phyloP scores from a whole-genome alignment of 768 basidiomycete species.

The Psilocybe azurescens region DNA sequence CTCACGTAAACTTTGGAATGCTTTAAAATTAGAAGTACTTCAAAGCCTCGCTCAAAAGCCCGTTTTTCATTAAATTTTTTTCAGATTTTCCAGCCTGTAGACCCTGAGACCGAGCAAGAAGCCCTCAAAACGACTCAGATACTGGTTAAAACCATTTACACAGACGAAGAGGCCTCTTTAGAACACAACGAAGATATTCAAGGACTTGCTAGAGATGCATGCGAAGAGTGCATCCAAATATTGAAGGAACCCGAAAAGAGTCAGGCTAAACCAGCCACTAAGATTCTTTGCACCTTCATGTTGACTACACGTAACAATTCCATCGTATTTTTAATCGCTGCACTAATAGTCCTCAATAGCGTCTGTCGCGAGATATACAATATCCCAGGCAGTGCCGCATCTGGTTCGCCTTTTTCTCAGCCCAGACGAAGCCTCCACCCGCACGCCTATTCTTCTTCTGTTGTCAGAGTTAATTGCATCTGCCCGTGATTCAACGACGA shows the following conservation, averaged over 20 bases:
- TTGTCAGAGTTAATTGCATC: constrained; percentile 70
- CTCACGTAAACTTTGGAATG: constrained; percentile 87
- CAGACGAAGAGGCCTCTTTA: constrained; percentile 43
- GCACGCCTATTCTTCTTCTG: constrained; percentile 68
- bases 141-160: constrained; percentile 78
- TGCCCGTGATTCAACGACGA: constrained; percentile 45
- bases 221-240: constrained; percentile 79
- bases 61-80: background rate
- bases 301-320: constrained; percentile 75
- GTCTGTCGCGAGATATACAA: constrained; percentile 67
- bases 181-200: constrained; percentile 47
- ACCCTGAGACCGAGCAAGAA: constrained; percentile 71
- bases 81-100: constrained; percentile 93
- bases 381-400: constrained; percentile 74
- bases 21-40: constrained; percentile 87
- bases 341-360: constrained; percentile 45
- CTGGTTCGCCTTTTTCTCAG: constrained; percentile 78
- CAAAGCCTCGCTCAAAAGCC: background rate
- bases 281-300: constrained; percentile 79
- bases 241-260: constrained; percentile 93
- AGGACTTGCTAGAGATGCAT: constrained; percentile 75
- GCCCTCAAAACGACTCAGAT: constrained; percentile 75
- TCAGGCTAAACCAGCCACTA: constrained; percentile 87
- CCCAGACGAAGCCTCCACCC: constrained; percentile 70
- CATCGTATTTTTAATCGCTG: background rate